Conservation (phyloP, 352 stramenopile genomes). For the Poterioochromonas sp. region DNA sequence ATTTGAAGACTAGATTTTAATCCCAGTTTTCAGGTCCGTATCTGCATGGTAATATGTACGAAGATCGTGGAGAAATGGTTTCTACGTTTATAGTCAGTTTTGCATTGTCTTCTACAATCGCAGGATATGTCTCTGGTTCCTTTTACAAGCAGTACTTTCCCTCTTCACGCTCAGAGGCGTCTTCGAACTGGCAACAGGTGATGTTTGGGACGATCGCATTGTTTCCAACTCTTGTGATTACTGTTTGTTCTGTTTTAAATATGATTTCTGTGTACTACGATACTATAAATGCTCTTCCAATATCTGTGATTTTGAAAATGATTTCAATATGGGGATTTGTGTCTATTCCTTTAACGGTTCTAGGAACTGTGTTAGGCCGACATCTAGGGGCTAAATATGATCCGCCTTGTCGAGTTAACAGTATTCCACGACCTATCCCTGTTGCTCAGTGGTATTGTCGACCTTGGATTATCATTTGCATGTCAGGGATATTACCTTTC, state of each 20-base stretch:
- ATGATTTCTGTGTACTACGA: conserved; percentile 58
- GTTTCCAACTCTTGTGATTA: conserved; percentile 52
- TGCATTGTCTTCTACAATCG: conserved; percentile 74
- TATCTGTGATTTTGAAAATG: conserved; percentile 58
- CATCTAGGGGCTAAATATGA: conserved; percentile 73
- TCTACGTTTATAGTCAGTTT: conserved; percentile 86
- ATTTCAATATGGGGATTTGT: conserved; percentile 86
- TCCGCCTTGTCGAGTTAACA: conserved; percentile 87
- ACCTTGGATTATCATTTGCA: conserved; percentile 72
- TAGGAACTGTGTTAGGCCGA: conserved; percentile 91
- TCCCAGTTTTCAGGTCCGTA: conserved; percentile 27
- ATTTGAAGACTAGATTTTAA: background rate
- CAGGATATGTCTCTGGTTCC: conserved; percentile 48
- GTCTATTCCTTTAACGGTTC: conserved; percentile 83
- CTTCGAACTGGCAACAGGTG: conserved; percentile 56
- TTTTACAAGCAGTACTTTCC: conserved; percentile 48
- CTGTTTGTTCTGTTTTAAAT: conserved; percentile 56
- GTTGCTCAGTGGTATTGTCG: conserved; percentile 63
- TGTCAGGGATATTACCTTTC: conserved; percentile 94
- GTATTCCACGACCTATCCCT: conserved; percentile 67
- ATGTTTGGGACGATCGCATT: conserved; percentile 62
- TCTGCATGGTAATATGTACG: conserved; percentile 78
- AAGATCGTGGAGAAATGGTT: conserved; percentile 87
- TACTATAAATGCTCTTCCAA: conserved; percentile 65
- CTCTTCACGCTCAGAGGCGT: conserved; percentile 37